Evolutionary conservation across 2,329 filamentous ascomycete species (phyloP), one percentile per base, ranked within the genome.

Genomic region (Aspergillus ochraceoroseus): DNA sequence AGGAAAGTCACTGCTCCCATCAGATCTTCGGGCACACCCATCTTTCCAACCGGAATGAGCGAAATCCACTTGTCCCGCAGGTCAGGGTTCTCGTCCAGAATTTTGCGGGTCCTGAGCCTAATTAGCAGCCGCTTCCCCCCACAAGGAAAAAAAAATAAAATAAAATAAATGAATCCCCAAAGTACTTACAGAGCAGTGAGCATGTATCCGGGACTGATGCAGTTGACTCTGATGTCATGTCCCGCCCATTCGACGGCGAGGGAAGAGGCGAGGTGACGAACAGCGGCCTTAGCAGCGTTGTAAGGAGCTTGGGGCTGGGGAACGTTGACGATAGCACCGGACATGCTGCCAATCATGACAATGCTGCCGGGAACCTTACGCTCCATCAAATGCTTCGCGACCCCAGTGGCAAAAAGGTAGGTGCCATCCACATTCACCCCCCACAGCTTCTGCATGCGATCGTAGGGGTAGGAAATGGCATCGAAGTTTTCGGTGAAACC

Each of bases 401-500:
- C 83, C 4, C 79, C 80, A 15, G 82, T 83, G 3, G 89, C 86
- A 60, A 90, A 95, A 23, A 95, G 73, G 63, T 94, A 95, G 39
- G 89, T 94, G 14, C 90, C 90, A 57, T 85, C 87, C 1, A 96
- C 88, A 52, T 95, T 95, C 61, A 95, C 90, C 34, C 80, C 82
- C 87, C 87, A 95, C 11, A 96, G 80, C 73, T 94, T 94, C 66
- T 89, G 81, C 67, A 95, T 83, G 51, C 89, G 84, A 54, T 95
- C 87, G 53, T 89, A 80, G 1, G 89, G 89, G 69, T 96, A 96
- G 53, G 82, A 81, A 57, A 89, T 84, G 32, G 90, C 90, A 57
- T 94, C 84, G 59, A 88, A 94, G 72, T 95, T 95, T 72, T 95
- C 90, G 9, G 87, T 92, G 70, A 96, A 95, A 31, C 90, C 90